Evolutionary conservation across 345 rosid species (phyloP).

Genomic region (Dipteronia sinensis): DNA sequence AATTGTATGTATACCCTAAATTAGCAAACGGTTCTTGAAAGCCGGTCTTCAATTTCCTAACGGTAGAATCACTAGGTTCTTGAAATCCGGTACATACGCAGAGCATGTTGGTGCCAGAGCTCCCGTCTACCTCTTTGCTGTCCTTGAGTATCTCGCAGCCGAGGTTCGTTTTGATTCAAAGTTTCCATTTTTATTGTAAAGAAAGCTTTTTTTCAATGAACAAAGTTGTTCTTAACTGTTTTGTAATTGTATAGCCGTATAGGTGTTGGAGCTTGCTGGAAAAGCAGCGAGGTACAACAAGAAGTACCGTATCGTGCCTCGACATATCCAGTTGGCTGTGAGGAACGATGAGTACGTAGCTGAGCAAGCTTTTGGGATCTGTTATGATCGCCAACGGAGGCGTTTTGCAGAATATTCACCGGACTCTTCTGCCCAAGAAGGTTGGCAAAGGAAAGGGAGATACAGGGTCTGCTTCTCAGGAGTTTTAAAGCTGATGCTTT

Average conservation of each 20-base stretch:
- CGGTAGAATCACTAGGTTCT: too few species aligned
- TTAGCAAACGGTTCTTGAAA: too few species aligned
- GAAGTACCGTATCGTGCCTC: conserved; percentile 69
- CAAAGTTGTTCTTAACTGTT: neutral
- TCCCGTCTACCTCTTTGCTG: too few species aligned
- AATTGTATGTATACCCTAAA: too few species aligned
- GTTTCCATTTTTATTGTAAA: too few species aligned
- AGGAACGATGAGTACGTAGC: conserved; percentile 79
- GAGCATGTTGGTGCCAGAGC: too few species aligned
- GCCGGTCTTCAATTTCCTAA: too few species aligned
- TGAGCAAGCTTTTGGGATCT: conserved; percentile 69
- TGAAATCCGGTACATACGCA: too few species aligned
- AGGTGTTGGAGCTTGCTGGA: conserved; percentile 77
- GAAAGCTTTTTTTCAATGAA: too few species aligned
- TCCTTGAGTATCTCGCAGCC: too few species aligned
- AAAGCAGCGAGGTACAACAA: conserved; percentile 84
- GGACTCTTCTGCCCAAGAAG: conserved; percentile 56
- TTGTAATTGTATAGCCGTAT: neutral
- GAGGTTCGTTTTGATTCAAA: too few species aligned
- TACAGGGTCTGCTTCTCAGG: conserved; percentile 69
- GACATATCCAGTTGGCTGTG: conserved; percentile 81
- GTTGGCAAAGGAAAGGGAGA: conserved; percentile 55
- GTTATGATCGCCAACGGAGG: conserved; percentile 85
- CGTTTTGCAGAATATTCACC: conserved; percentile 62
- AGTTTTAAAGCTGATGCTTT: conserved; percentile 33